A percentile compares a stretch with the other conserved stretches of the same genome.
Conservation (phyloP, 108 stramenopile genomes). For the Cyclotella cryptica region DNA sequence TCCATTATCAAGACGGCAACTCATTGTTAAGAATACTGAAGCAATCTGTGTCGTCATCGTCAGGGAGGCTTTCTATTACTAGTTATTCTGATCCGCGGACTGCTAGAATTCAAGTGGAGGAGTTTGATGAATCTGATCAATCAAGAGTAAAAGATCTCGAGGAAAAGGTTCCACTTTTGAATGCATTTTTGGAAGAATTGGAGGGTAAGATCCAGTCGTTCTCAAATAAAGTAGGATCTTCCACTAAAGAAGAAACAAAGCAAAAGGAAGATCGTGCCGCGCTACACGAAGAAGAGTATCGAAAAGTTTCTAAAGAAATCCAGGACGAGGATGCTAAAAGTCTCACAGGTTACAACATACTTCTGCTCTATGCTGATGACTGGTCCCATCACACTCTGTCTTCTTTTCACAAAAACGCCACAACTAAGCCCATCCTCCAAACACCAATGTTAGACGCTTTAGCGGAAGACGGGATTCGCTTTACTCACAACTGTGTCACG, state of each 20-base stretch:
- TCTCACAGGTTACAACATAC: constrained; percentile 44
- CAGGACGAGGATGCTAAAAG: constrained; percentile 27
- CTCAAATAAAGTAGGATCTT: no score
- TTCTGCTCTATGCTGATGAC: constrained; percentile 54
- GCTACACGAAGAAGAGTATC: no score
- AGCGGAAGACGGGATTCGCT: constrained; percentile 75
- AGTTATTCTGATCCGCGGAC: background rate
- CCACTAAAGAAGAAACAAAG: no score
- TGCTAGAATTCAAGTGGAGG: background rate
- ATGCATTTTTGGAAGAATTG: background rate
- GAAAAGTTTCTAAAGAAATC: no score
- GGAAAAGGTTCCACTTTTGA: constrained; percentile 12
- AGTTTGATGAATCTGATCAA: background rate
- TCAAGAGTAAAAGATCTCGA: constrained; percentile 12
- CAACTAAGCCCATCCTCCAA: constrained; percentile 46
- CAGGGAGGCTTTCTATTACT: no score
- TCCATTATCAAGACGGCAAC: background rate
- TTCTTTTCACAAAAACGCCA: constrained; percentile 35
- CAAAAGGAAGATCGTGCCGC: no score
- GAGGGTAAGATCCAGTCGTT: background rate
- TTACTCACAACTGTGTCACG: constrained; percentile 84
- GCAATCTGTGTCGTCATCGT: constrained; percentile 4
- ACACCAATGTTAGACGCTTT: constrained; percentile 75
- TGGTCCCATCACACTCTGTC: constrained; percentile 57
- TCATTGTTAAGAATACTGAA: constrained; percentile 19